phyloP scores from a whole-genome alignment of 2,329 filamentous ascomycete species.

The Monosporascus sp. region DNA sequence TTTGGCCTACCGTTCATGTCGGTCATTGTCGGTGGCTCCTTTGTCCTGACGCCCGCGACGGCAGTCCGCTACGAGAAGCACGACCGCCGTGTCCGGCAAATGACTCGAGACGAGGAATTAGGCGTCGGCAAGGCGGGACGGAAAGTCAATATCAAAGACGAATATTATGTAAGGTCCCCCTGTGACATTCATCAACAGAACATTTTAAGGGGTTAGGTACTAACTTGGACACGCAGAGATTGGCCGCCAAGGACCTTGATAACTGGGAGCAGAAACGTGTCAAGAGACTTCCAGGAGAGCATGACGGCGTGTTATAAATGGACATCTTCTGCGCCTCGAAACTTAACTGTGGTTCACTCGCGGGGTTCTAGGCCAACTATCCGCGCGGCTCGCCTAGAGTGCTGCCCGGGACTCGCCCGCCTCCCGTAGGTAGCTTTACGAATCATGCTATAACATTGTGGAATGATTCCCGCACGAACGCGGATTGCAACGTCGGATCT shows the following conservation, averaged over 20 bases:
- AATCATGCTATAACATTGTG: too few relatives aligned
- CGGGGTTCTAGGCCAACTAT: too few relatives aligned
- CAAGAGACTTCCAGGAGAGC: conserved; percentile 82
- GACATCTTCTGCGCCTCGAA: neutral
- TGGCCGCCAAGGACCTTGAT: conserved; percentile 85
- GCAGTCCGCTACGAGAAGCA: conserved; percentile 91
- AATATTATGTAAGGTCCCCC: conserved; percentile 68
- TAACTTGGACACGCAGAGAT: conserved; percentile 46
- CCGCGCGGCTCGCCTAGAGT: too few relatives aligned
- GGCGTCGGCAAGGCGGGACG: conserved; percentile 66
- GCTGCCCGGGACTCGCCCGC: too few relatives aligned
- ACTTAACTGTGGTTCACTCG: neutral
- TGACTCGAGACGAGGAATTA: conserved; percentile 82
- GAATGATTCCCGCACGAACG: too few relatives aligned
- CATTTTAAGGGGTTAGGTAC: conserved; percentile 2
- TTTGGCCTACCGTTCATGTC: conserved; percentile 91
- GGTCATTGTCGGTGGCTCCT: conserved; percentile 86
- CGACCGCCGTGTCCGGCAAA: conserved; percentile 80
- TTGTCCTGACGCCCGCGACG: conserved; percentile 89
- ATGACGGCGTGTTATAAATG: conserved; percentile 68
- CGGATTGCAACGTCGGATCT: too few relatives aligned
- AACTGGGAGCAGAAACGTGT: conserved; percentile 97
- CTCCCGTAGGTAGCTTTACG: too few relatives aligned
- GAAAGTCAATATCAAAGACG: conserved; percentile 75
- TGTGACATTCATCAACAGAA: neutral